Evolutionary conservation across 441 rosid species (phyloP).

Genomic region (Viola pubescens): DNA sequence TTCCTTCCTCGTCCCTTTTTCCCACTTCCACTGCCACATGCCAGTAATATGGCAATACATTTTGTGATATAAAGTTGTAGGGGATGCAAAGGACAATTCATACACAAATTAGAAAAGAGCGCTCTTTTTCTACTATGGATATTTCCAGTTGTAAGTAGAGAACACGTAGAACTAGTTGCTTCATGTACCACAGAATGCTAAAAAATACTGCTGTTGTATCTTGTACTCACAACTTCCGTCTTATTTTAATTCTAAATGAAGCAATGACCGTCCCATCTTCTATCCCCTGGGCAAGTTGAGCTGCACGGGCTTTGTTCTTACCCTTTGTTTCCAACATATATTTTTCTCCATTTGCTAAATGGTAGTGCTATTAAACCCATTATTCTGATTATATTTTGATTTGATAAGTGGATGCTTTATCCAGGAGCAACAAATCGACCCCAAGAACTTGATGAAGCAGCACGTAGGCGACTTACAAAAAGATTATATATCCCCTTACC

Average conservation of each 20-base stretch:
- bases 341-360: too few species aligned
- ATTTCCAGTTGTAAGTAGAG: neutral
- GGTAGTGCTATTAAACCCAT: too few species aligned
- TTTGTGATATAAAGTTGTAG: too few species aligned
- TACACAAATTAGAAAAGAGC: too few species aligned
- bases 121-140: neutral
- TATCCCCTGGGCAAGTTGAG: neutral
- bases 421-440: constrained; percentile 97
- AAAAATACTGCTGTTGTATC: neutral
- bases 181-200: neutral
- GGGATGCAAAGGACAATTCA: too few species aligned
- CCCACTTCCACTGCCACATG: too few species aligned
- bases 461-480: constrained; percentile 85
- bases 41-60: too few species aligned
- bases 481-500: constrained; percentile 93
- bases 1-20: too few species aligned
- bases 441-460: constrained; percentile 98
- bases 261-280: neutral
- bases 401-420: constrained; percentile 13
- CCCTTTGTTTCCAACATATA: too few species aligned
- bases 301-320: neutral
- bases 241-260: neutral
- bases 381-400: too few species aligned
- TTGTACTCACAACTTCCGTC: neutral
- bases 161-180: neutral